phyloP scores from a whole-genome alignment of 257 asterid genomes.

The Plantago elongata region DNA sequence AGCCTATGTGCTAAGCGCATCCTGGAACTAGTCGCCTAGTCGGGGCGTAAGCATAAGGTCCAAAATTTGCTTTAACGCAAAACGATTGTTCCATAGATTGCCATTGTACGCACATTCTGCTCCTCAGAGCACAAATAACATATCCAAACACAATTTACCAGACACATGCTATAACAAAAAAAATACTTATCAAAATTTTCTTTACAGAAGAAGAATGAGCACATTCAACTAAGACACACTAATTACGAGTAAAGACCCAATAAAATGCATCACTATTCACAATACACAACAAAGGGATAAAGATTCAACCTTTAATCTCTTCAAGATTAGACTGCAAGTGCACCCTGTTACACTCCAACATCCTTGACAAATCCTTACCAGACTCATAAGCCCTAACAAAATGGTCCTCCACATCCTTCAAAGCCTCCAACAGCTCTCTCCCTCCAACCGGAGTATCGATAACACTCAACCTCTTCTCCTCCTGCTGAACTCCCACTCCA shows the following conservation, averaged over 20 bases:
- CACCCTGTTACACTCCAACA: constrained; percentile 85
- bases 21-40: too few species aligned
- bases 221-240: background rate
- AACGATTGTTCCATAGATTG: too few species aligned
- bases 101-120: too few species aligned
- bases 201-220: background rate
- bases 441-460: constrained; percentile 71
- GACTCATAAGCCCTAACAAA: constrained; percentile 79
- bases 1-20: too few species aligned
- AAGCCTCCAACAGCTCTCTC: constrained; percentile 83
- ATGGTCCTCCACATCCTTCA: constrained; percentile 75
- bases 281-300: background rate
- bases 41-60: too few species aligned
- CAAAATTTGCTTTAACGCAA: too few species aligned
- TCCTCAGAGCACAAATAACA: too few species aligned
- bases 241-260: background rate
- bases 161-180: too few species aligned
- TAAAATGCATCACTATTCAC: background rate
- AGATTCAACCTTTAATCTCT: constrained; percentile 63
- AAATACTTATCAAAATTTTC: too few species aligned
- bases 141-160: too few species aligned
- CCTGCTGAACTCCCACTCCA: constrained; percentile 40
- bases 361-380: constrained; percentile 83
- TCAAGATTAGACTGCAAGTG: constrained; percentile 77
- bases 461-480: constrained; percentile 52